These are phyloP conservation scores for Neospermospora avenae DNA, from an alignment of 2,329 filamentous ascomycete species.

Conservation along the genomic window DNA sequence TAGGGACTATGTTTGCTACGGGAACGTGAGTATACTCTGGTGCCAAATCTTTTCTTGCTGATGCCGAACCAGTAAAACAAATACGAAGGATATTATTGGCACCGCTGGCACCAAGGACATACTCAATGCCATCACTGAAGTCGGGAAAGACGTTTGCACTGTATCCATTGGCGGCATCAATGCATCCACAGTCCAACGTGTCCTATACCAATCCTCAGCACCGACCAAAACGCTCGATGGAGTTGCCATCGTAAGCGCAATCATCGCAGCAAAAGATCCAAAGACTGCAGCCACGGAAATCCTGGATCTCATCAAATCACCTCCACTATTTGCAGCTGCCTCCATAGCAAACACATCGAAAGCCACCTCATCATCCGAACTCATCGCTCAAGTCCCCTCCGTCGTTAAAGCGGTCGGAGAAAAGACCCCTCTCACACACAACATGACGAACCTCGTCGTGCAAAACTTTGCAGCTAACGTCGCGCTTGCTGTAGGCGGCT, in stretches of 20 bases:
- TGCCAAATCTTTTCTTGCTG: slow-evolving; percentile 6
- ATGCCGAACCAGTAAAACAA: slow-evolving; percentile 63
- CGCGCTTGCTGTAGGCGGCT: slow-evolving; percentile 77
- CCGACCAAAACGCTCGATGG: slow-evolving; percentile 65
- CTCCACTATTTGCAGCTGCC: slow-evolving; percentile 29
- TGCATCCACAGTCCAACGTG: slow-evolving; percentile 66
- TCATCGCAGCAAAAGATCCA: slow-evolving; percentile 71
- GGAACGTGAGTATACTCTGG: slow-evolving; percentile 53
- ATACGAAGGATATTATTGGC: slow-evolving; percentile 80
- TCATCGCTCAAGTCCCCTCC: slow-evolving; percentile 25
- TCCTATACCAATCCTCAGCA: slow-evolving; percentile 65
- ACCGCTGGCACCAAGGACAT: slow-evolving; percentile 67
- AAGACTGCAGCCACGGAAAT: slow-evolving; percentile 60
- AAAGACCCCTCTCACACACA: slow-evolving; percentile 76
- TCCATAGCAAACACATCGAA: slow-evolving; percentile 14
- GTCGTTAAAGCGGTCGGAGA: slow-evolving; percentile 60
- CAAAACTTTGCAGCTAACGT: slow-evolving; percentile 95
- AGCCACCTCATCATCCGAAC: slow-evolving; percentile 25
- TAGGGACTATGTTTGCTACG: slow-evolving; percentile 87
- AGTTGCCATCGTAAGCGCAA: slow-evolving; percentile 84
- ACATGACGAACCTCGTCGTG: slow-evolving; percentile 96
- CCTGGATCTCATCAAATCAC: slow-evolving; percentile 46
- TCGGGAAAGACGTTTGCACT: slow-evolving; percentile 48
- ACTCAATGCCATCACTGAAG: slow-evolving; percentile 51
- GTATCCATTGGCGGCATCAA: slow-evolving; percentile 93